Base-by-base conservation (phyloP, 2,329 filamentous ascomycete species). In the Sporothrix luriei region DNA sequence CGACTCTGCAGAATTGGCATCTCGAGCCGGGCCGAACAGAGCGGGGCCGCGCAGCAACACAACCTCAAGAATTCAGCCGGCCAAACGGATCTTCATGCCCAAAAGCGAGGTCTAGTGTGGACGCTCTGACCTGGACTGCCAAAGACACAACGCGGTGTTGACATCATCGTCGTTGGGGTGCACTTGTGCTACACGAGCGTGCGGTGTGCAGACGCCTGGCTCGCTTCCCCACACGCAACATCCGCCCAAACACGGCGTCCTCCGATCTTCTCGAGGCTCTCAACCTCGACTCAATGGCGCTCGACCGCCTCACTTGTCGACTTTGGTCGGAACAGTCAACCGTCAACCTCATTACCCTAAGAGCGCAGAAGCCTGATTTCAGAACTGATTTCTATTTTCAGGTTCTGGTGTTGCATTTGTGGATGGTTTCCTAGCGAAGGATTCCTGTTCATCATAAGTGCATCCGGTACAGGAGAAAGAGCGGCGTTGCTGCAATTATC, bases 221-320 rank as follows among this genome's bases (percentile, higher is more conserved):
- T 21, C 21, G n/a, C n/a, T 43, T 59, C 33, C 55, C 55, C 55
- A 61, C 55, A 61, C 33, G 6, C 29, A 55, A 55, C 52, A 19
- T 55, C 52, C 52, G 52, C 24, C 33, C 29, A 24, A 61, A 24
- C 7, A 24, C 55, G 29, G 55, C 14, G 55, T 33, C 33, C 55
- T 33, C 55, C 26, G 40, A 59, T 59, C 16, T 0, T 19, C 2
- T 40, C 16, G 19, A 4, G 6, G 9, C 21, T 59, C 33, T 40
- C 33, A 40, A 59, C 55, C 9, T 33, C 33, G 33, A 33, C 19
- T 40, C 55, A 57, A 57, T 26, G 29, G 2, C 54, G 13, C n/a
- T 26, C 49, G 4, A 52, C 49, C 24, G 49, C 49, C 43, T 48
- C 43, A 14, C 13, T 16, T 4, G 43, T 13, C 43, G 43, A 14